phyloP scores from a whole-genome alignment of 345 rosid species.

The Eucalyptus sideroxylon region DNA sequence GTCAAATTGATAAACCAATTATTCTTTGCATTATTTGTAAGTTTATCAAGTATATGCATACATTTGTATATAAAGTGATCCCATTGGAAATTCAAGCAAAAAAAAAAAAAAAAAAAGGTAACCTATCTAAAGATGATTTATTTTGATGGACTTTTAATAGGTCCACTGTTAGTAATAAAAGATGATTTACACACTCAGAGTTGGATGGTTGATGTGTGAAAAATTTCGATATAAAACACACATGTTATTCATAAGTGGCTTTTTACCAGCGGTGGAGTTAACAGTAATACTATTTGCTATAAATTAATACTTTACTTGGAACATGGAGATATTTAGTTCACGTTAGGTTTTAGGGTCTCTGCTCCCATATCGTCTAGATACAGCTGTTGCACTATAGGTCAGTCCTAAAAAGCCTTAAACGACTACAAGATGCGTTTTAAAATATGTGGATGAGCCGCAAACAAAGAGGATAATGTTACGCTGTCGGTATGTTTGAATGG shows the following conservation, averaged over 20 bases:
- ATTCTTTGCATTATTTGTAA: neutral
- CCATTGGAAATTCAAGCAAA: neutral
- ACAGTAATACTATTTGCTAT: neutral
- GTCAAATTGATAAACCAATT: neutral
- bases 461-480: neutral
- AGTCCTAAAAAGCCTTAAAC: neutral
- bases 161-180: neutral
- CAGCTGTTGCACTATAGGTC: neutral
- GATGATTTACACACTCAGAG: neutral
- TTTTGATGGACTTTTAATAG: neutral
- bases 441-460: neutral
- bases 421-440: neutral
- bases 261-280: neutral
- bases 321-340: neutral
- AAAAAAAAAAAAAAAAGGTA: neutral
- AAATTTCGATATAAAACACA: neutral
- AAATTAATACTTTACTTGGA: neutral
- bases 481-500: neutral
- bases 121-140: neutral
- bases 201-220: neutral
- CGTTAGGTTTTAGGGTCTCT: neutral
- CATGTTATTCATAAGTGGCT: neutral
- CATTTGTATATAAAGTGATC: neutral
- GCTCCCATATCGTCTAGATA: neutral
- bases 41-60: neutral